A percentile compares a stretch with the other conserved stretches of the same genome.
Conservation (phyloP, 352 stramenopile species). For the Pythium coloratum region DNA sequence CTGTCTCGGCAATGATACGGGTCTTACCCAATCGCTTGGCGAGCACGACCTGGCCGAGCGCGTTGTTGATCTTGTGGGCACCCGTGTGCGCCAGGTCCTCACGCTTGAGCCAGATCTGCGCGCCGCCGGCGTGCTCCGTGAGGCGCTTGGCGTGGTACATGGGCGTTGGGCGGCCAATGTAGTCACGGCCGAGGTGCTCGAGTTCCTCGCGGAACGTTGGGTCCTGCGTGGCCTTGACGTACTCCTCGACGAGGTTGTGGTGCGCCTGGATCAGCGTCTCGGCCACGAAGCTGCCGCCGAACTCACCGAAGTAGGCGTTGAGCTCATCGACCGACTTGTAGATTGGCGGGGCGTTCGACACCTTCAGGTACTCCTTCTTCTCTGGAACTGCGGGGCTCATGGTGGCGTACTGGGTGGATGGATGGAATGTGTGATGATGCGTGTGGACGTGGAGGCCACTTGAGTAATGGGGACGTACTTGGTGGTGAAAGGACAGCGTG, state of each 20-base stretch:
- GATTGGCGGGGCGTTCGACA: constrained; percentile 76
- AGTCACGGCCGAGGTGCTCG: constrained; percentile 94
- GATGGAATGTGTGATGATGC: background rate
- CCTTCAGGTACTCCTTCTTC: constrained; percentile 51
- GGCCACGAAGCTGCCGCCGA: constrained; percentile 97
- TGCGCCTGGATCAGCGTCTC: constrained; percentile 97
- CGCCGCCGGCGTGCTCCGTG: constrained; percentile 90
- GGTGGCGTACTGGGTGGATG: background rate
- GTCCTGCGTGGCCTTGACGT: constrained; percentile 94
- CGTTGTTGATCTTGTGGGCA: constrained; percentile 99
- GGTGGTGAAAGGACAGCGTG: background rate
- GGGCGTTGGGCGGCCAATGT: constrained; percentile 93
- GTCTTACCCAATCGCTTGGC: constrained; percentile 96
- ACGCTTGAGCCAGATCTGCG: constrained; percentile 98
- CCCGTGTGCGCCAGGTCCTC: constrained; percentile 98
- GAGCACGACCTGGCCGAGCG: constrained; percentile 95
- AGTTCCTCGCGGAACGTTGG: constrained; percentile 95
- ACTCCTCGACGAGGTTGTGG: constrained; percentile 93
- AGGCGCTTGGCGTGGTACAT: constrained; percentile 96
- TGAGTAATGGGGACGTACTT: background rate
- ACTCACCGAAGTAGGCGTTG: constrained; percentile 90
- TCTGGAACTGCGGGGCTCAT: constrained; percentile 24
- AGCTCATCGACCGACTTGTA: constrained; percentile 64
- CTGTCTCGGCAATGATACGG: constrained; percentile 98
- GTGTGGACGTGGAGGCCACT: constrained; percentile 2